Base-by-base conservation (phyloP, 768 basidiomycete species). In the Gymnopilus junonius region DNA sequence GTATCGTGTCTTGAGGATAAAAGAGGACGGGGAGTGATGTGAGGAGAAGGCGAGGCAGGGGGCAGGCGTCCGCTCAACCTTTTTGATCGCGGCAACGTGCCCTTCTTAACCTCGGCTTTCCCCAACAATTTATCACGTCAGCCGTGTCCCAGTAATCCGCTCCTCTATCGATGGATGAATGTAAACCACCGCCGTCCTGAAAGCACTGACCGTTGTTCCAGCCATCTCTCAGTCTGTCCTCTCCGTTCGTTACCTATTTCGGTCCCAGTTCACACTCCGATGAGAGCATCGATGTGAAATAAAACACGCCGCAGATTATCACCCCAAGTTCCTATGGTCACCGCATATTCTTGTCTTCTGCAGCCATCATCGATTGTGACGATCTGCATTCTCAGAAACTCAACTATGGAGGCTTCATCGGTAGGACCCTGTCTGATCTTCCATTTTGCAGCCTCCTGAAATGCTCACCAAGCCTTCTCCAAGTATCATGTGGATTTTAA, bases 21-120 rank as follows among this genome's bases (percentile, higher is more conserved):
- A 58, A 54, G 66, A 67, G 63, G 63, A 66, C 68, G 72, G 70
- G 61, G 74, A 68, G 72, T 61, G 68, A 62, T 65, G 56, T 59
- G 78, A 75, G 77, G 74, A 66, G 77, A 83, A 80, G 81, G 82
- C 77, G 84, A 86, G 84, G 83, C 80, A 82, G 79, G 82, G 80
- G 83, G 80, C 71, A 85, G 85, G 85, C 83, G 77, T 80, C 37
- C 37, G 17, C 37, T 70, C 70, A 76, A 75, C 76, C 82, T 79
- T 87, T 89, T 87, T 89, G 87, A 89, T 90, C 80, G 80, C 82
- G 79, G 81, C 87, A 90, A 90, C 88, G 89, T 91, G 89, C 85
- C 88, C 84, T 55, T 46, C 57, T 25, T 46, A 46, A 46, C 48
- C 25, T 51, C 48, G 48, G 48, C 42, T 60, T 58, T 63, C 59